Evolutionary conservation across 2,329 filamentous ascomycete species (phyloP), one percentile per base, ranked within the genome.

Genomic region (Endocalyx cinctus): DNA sequence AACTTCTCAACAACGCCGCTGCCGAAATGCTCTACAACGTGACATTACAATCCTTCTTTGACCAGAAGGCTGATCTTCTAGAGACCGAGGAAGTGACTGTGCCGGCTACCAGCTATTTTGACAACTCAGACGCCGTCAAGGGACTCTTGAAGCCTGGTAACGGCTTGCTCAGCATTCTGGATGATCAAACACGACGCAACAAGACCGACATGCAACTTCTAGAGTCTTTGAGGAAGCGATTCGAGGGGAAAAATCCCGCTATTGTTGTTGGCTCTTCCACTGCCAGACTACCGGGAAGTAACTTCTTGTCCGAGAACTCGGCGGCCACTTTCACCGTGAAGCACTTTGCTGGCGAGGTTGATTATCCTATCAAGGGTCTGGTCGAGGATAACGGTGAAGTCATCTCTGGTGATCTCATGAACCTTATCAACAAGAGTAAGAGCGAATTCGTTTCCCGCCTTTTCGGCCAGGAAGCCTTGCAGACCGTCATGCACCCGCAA

Each of bases 331-430:
- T 98, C 63, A 89, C 88, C 0, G 81, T 98, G 36, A 88, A 85
- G 60, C 92, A 98, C 60, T 98, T 94, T 60, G 90, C 90, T 25
- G 92, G 92, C 31, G 92, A 97, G 57, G 87, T 98, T 5, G 92
- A 98, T 41, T 98, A 98, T 55, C 82, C 87, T 3, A 76, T 94
- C 40, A 82, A 83, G 48, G 87, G 87, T 5, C 67, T 98, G 15
- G 74, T 97, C 3, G 92, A 98, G 59, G 89, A 95, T 62, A 98
- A 98, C 46, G 87, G 89, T 33, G 92, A 98, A 58, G 79, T 95
- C 42, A 92, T 98, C 43, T 95, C 89, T 4, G 90, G 88, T 17
- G 92, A 98, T 59, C 68, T 98, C 49, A 87, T 98, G 72, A 96
- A 94, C 62, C 74, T 98, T 50, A 84, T 98, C 62, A 86, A 84